Evolutionary conservation across 179 eudicot species (phyloP).

Genomic region (Vitellaria paradoxa): DNA sequence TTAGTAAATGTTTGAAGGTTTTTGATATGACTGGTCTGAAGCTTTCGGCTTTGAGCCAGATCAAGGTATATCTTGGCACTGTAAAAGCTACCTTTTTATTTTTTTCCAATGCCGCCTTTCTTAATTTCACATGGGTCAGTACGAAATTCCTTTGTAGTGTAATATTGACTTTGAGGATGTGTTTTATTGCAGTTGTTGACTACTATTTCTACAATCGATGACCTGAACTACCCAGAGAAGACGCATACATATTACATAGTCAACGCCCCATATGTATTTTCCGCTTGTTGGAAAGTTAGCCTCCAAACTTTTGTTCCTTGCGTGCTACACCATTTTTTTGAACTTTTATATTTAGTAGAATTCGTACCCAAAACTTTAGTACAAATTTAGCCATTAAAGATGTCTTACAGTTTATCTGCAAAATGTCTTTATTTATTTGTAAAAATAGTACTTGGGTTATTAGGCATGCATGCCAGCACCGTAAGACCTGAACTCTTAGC

Average conservation of each 20-base stretch:
- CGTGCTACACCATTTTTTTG: not conserved
- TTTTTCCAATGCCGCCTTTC: not conserved
- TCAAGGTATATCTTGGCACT: conserved; percentile 48
- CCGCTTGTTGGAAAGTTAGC: conserved; percentile 77
- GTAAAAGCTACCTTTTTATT: not conserved
- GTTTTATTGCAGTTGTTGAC: conserved; percentile 47
- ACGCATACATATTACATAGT: conserved; percentile 65
- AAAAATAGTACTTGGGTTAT: not conserved
- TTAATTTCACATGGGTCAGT: not conserved
- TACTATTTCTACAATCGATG: conserved; percentile 60
- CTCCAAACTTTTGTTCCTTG: not conserved
- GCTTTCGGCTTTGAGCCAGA: conserved; percentile 68
- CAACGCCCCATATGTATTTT: conserved; percentile 66
- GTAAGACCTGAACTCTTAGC: conserved; percentile 15
- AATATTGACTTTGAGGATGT: not conserved
- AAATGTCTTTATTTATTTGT: not conserved
- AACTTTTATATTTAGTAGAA: not conserved
- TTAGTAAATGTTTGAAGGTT: conserved; percentile 63
- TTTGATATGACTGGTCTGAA: conserved; percentile 82
- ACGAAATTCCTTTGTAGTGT: not conserved
- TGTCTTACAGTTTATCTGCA: not conserved
- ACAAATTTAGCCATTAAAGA: not conserved
- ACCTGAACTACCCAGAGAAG: conserved; percentile 79
- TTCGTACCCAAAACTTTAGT: not conserved
- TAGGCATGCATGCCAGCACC: not conserved